Evolutionary conservation across 1,284 basidiomycete genomes (phyloP), one percentile per base, ranked within the genome.

Genomic region (Agroathelia rolfsii): DNA sequence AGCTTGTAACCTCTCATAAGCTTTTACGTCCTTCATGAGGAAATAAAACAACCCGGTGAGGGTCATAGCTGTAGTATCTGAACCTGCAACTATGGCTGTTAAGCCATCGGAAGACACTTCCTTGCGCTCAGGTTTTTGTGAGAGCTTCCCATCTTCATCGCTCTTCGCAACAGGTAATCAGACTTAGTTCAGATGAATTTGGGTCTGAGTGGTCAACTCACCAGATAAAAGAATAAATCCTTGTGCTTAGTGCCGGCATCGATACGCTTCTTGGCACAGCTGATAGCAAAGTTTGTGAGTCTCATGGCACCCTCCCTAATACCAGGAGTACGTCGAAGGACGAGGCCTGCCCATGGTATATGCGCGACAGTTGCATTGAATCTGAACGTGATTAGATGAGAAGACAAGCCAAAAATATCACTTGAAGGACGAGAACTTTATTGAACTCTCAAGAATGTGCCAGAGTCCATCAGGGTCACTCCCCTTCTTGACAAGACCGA

Each of bases 181-280:
- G 9, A 18, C 10, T 11, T 9, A 1, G 13, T 9, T 12, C 10
- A 24, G 10, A 32, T 16, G 11, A 12, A 28, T 16, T 10, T 11
- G 18, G 17, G 19, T 13, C 15, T 19, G n/a, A 35, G 8, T 12
- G 5, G n/a, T 3, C 12, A 15, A 37, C 48, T 24, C 24, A 55
- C 53, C 10, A 56, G 41, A 31, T 53, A 43, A 23, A 55, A 48
- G 28, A 51, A 53, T 5, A 58, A 29, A 24, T 58, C 55, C 30
- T 46, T 45, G 9, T 25, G 35, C 7, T 22, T 17, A 4, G 44
- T 21, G 3, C 41, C 42, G 6, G 21, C 23, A 13, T 28, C 11
- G 3, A 24, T 14, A 9, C 30, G 18, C 10, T 36, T 27, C 10
- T 35, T 18, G 16, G 42, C 24, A 16, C 45, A 41, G 19, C 36